A percentile compares a stretch with the other conserved stretches of the same genome.
These are phyloP conservation scores for Globisporangium recalcitrans DNA, from an alignment of 352 stramenopile genomes.

Conservation along the genomic window DNA sequence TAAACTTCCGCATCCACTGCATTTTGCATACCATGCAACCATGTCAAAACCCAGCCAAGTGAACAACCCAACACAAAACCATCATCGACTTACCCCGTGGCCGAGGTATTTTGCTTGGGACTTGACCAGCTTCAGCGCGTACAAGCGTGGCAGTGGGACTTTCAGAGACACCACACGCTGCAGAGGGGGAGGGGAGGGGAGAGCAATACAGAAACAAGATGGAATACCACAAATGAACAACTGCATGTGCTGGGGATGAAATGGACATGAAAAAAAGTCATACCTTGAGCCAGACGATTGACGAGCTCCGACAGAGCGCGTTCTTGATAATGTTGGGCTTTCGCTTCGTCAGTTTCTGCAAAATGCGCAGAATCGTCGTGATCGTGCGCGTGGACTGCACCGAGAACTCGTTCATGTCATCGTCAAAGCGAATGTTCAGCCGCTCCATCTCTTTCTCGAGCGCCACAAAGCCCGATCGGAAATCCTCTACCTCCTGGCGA, in stretches of 20 bases:
- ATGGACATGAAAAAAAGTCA: background rate
- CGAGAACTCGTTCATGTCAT: constrained; percentile 67
- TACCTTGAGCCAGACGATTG: constrained; percentile 82
- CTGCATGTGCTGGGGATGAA: too few species aligned
- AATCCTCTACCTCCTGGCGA: constrained; percentile 45
- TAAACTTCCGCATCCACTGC: constrained; percentile 84
- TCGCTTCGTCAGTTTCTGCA: constrained; percentile 83
- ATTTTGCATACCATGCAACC: constrained; percentile 2
- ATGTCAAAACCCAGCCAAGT: background rate
- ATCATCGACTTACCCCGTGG: constrained; percentile 40
- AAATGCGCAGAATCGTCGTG: constrained; percentile 67
- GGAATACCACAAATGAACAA: background rate
- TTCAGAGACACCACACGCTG: constrained; percentile 68
- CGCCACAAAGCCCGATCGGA: constrained; percentile 46
- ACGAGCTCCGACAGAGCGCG: constrained; percentile 59
- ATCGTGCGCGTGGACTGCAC: constrained; percentile 66
- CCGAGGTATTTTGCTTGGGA: constrained; percentile 81
- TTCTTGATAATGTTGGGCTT: constrained; percentile 85
- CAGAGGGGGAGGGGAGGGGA: background rate
- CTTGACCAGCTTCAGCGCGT: constrained; percentile 82
- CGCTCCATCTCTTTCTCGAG: constrained; percentile 64
- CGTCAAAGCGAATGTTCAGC: constrained; percentile 48
- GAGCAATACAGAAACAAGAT: background rate
- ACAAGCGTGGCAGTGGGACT: constrained; percentile 58
- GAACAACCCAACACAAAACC: background rate